Conservation (phyloP, 2,329 filamentous ascomycete species). For the Colletotrichum endophyticum region DNA sequence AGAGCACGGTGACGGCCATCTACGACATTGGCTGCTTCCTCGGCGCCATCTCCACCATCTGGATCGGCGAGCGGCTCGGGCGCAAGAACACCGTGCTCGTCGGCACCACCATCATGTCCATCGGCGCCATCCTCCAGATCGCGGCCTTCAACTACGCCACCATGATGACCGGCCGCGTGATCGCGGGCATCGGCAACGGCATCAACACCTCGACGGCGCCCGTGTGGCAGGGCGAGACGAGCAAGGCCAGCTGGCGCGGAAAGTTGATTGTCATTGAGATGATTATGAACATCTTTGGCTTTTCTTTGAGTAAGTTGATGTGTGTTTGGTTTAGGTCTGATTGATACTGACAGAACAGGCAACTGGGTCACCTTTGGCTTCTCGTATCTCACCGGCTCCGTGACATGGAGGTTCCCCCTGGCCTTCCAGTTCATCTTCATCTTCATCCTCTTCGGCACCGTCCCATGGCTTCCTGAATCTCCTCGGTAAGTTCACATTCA, state of each 20-base stretch:
- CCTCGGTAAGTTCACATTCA: conserved; percentile 27
- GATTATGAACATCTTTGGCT: conserved; percentile 34
- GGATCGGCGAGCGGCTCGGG: conserved; percentile 36
- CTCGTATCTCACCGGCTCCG: conserved; percentile 32
- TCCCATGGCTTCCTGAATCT: conserved; percentile 34
- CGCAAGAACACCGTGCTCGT: conserved; percentile 35
- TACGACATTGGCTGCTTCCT: conserved; percentile 67
- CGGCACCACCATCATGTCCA: conserved; percentile 35
- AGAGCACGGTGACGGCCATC: conserved; percentile 57
- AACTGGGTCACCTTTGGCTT: conserved; percentile 44
- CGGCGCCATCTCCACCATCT: conserved; percentile 42
- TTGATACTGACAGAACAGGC: conserved; percentile 5
- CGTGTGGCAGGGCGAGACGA: conserved; percentile 41
- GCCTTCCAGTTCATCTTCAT: conserved; percentile 49
- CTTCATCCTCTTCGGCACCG: conserved; percentile 30
- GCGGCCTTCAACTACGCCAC: conserved; percentile 39
- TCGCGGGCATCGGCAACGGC: conserved; percentile 54
- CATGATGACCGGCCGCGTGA: conserved; percentile 47
- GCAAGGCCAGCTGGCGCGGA: conserved; percentile 33
- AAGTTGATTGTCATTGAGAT: conserved; percentile 37
- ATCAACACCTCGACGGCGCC: conserved; percentile 39
- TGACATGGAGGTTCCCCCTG: conserved; percentile 46
- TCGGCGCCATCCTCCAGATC: conserved; percentile 38
- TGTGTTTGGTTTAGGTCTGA: not conserved
- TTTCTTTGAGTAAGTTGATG: conserved; percentile 23